Conservation (phyloP, 495 filamentous ascomycete genomes). For the Poronia punctata region DNA sequence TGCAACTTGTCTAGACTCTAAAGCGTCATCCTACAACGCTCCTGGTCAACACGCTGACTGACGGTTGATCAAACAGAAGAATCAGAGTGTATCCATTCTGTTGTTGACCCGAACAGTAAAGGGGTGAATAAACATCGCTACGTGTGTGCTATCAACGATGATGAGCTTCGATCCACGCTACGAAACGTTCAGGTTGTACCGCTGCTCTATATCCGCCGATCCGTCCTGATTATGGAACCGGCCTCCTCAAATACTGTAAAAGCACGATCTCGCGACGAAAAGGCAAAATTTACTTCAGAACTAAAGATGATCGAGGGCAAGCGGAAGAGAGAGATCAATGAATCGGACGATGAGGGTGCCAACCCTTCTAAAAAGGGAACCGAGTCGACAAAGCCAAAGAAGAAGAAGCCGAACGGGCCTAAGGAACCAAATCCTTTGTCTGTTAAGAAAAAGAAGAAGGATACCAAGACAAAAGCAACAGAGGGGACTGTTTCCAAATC, state of each 20-base stretch:
- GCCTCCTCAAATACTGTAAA: constrained; percentile 59
- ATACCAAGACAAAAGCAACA: constrained; percentile 27
- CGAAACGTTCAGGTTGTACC: constrained; percentile 65
- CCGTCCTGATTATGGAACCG: constrained; percentile 76
- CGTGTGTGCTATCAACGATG: constrained; percentile 71
- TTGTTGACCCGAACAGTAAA: constrained; percentile 66
- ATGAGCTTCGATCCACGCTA: constrained; percentile 47
- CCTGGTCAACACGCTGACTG: no score
- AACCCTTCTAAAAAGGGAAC: constrained; percentile 19
- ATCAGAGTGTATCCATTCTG: constrained; percentile 66
- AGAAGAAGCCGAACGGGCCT: constrained; percentile 56
- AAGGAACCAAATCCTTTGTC: constrained; percentile 88
- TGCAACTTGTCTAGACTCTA: no score
- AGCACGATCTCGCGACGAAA: constrained; percentile 61
- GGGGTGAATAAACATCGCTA: constrained; percentile 84
- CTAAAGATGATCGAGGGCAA: constrained; percentile 47
- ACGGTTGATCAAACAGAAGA: constrained; percentile 39
- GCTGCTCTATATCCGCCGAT: constrained; percentile 68
- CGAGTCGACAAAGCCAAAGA: constrained; percentile 28
- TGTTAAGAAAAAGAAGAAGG: constrained; percentile 78
- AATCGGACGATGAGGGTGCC: constrained; percentile 29
- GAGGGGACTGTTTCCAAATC: constrained; percentile 9
- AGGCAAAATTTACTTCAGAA: constrained; percentile 66
- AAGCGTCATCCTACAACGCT: no score
- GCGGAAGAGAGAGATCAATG: constrained; percentile 46